Base-by-base conservation (phyloP, 2,329 filamentous ascomycete genomes). In the Mariannaea elegans region DNA sequence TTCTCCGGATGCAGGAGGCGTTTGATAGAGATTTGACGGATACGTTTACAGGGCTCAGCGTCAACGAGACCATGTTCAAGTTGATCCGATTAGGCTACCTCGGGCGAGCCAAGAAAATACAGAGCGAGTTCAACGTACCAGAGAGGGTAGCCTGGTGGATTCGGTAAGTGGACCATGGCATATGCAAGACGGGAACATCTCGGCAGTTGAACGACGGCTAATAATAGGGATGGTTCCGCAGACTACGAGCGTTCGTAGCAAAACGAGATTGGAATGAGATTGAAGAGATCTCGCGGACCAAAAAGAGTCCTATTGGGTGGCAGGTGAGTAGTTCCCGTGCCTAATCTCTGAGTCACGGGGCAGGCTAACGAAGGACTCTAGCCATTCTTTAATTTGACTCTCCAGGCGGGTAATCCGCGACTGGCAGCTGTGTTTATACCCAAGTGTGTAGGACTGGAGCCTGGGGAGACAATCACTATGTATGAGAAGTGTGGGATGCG, bases 401-500 rank as follows among this genome's bases (percentile, higher is more conserved):
- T 98, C 1, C 89, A 90, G 45, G 95, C 95, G 2, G 95, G 95
- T 44, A 98, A 98, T 73, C 90, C 92, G 5, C 90, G 94, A 62
- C 83, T 97, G 14, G 95, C 95, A 1, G 86, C 90, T 1, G 76
- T 87, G 5, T 98, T 97, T 76, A 88, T 98, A 50, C 88, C 92
- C 3, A 98, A 98, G 77, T 97, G 94, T 79, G 90, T 89, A 14
- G 82, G 83, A 55, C 75, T 96, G 45, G 84, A 88, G 42, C 81
- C 85, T 1, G 84, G 86, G 3, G 90, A 93, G 69, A 82, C 89
- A 3, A 89, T 97, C 55, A 86, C 90, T 66, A 97, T 99, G 94
- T 99, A 94, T 85, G 89, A 97, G 70, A 97, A 97, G 78, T 98
- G 95, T 75, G 94, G 94, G 16, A 87, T 97, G 88, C 82, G 93